Conservation (phyloP, 148 eudicot species). For the Rhododendron griersonianum region DNA sequence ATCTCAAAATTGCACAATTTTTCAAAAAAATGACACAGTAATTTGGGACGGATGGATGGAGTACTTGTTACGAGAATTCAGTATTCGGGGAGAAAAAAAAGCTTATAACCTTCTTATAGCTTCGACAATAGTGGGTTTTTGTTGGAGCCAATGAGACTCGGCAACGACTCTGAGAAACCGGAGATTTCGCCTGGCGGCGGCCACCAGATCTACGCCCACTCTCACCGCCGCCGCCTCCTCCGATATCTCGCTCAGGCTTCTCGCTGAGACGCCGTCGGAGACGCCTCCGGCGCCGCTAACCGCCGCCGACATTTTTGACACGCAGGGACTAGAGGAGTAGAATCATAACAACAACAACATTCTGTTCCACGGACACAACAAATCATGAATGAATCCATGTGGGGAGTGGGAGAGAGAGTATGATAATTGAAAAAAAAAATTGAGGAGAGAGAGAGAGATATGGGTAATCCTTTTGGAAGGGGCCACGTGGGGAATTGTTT, state of each 20-base stretch:
- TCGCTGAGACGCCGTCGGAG: slow-evolving; percentile 39
- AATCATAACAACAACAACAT: neutral
- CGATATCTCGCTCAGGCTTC: slow-evolving; percentile 50
- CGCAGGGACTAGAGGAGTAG: neutral
- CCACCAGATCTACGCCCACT: slow-evolving; percentile 58
- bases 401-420: neutral
- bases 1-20: no score
- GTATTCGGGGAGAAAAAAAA: neutral
- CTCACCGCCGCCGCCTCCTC: slow-evolving; percentile 30
- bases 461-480: neutral
- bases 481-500: neutral
- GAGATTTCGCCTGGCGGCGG: slow-evolving; percentile 66
- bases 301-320: slow-evolving; percentile 27
- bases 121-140: slow-evolving; percentile 35
- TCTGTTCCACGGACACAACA: neutral
- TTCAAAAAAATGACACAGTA: no score
- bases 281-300: slow-evolving; percentile 4
- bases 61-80: neutral
- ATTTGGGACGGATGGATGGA: no score
- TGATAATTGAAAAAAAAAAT: no score
- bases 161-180: slow-evolving; percentile 57
- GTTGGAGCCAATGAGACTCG: slow-evolving; percentile 64
- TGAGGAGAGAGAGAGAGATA: neutral
- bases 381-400: neutral
- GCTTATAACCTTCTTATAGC: slow-evolving; percentile 56